phyloP scores from a whole-genome alignment of 179 eudicot genomes.

The Camellia oleifera region DNA sequence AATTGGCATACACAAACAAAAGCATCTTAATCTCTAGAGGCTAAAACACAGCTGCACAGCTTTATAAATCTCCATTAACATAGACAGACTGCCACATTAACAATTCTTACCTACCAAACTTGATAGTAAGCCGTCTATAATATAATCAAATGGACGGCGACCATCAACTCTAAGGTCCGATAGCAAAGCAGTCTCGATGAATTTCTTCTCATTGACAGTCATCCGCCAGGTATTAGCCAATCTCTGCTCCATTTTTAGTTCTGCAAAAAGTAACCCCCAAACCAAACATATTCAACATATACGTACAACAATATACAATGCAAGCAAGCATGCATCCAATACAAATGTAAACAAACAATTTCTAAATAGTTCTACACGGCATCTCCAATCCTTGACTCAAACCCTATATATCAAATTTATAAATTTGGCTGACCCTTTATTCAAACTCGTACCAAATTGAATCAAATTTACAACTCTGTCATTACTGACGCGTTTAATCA shows the following conservation, averaged over 20 bases:
- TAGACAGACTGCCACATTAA: background rate
- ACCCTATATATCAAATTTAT: too few relatives aligned
- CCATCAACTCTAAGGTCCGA: slow-evolving; percentile 85
- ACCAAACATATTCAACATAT: background rate
- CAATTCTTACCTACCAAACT: slow-evolving; percentile 66
- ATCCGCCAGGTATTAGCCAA: slow-evolving; percentile 69
- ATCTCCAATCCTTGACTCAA: too few relatives aligned
- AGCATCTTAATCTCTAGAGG: too few relatives aligned
- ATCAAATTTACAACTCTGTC: too few relatives aligned
- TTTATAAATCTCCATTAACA: background rate
- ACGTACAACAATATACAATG: background rate
- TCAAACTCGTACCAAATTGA: too few relatives aligned
- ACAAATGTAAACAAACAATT: background rate
- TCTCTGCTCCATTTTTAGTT: slow-evolving; percentile 61
- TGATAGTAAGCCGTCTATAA: slow-evolving; percentile 63
- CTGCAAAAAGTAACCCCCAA: slow-evolving; percentile 4
- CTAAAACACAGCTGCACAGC: background rate
- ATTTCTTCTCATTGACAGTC: slow-evolving; percentile 80
- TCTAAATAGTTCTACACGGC: background rate
- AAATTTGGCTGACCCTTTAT: too few relatives aligned
- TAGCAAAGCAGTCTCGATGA: slow-evolving; percentile 66
- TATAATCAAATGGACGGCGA: slow-evolving; percentile 71
- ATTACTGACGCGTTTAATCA: too few relatives aligned
- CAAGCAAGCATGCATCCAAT: background rate
- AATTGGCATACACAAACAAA: too few relatives aligned